phyloP scores from a whole-genome alignment of 345 rosid species.

The Fremontodendron californicum region DNA sequence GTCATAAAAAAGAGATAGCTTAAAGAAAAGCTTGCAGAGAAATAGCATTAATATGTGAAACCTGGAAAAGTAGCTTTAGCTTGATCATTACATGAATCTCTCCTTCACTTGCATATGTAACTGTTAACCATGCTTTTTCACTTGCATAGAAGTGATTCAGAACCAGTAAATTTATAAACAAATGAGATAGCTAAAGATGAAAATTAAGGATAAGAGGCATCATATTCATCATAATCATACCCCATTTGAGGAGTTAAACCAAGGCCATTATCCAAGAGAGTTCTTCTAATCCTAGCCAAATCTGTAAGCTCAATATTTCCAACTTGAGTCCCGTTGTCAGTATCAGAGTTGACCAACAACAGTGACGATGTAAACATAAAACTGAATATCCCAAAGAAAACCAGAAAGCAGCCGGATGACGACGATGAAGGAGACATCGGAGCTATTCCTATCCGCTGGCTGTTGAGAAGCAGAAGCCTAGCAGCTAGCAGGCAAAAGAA shows the following conservation, averaged over 20 bases:
- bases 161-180: neutral
- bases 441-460: neutral
- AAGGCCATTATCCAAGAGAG: conserved; percentile 47
- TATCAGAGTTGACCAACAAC: neutral
- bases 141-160: neutral
- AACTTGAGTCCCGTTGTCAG: neutral
- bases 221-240: conserved; percentile 17
- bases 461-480: neutral
- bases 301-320: neutral
- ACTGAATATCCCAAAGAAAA: neutral
- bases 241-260: conserved; percentile 60
- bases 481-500: neutral
- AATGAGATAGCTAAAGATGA: neutral
- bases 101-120: neutral
- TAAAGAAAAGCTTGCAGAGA: neutral
- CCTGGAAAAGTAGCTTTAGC: neutral
- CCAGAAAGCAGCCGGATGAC: neutral
- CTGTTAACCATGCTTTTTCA: neutral
- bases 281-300: conserved; percentile 23
- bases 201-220: neutral
- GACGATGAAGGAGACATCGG: neutral
- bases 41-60: neutral
- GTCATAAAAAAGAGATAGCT: neutral
- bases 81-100: neutral
- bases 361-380: neutral